These are phyloP conservation scores for Acacia pycnantha DNA, from an alignment of 331 rosid genomes.

Conservation along the genomic window DNA sequence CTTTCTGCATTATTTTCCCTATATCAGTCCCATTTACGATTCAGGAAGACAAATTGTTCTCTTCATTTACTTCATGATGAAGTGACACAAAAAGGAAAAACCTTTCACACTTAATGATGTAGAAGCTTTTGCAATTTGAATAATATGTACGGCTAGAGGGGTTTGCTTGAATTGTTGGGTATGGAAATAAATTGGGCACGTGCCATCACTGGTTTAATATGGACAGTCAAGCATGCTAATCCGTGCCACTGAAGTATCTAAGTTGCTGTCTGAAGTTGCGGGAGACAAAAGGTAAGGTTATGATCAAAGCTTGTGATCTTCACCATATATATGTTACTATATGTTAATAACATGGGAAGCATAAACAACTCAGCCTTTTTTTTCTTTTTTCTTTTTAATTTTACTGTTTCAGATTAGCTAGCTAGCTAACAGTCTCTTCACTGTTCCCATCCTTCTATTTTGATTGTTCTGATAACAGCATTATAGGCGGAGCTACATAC, in stretches of 20 bases:
- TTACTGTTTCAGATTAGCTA: not conserved
- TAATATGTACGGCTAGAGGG: not conserved
- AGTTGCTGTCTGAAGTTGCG: constrained; percentile 24
- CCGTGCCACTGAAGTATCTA: constrained; percentile 48
- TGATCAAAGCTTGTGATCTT: constrained; percentile 18
- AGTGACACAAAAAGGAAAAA: not conserved
- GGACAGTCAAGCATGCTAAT: constrained; percentile 43
- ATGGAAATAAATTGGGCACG: constrained; percentile 17
- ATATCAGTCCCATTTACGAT: not conserved
- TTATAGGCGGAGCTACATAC: no score
- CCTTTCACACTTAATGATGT: not conserved
- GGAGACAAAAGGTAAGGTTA: constrained; percentile 38
- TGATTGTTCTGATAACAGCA: not conserved
- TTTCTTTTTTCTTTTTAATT: not conserved
- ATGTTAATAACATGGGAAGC: not conserved
- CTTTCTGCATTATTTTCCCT: constrained; percentile 14
- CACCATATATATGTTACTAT: not conserved
- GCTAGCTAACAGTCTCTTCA: not conserved
- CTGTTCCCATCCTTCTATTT: not conserved
- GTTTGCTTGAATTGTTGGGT: not conserved
- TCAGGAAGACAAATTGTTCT: constrained; percentile 13
- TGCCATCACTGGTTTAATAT: constrained; percentile 26
- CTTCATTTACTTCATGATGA: constrained; percentile 16
- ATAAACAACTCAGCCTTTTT: not conserved
- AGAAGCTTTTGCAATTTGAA: constrained; percentile 14